These are phyloP conservation scores for Trametes maxima DNA, from an alignment of 768 basidiomycete species.

Conservation along the genomic window DNA sequence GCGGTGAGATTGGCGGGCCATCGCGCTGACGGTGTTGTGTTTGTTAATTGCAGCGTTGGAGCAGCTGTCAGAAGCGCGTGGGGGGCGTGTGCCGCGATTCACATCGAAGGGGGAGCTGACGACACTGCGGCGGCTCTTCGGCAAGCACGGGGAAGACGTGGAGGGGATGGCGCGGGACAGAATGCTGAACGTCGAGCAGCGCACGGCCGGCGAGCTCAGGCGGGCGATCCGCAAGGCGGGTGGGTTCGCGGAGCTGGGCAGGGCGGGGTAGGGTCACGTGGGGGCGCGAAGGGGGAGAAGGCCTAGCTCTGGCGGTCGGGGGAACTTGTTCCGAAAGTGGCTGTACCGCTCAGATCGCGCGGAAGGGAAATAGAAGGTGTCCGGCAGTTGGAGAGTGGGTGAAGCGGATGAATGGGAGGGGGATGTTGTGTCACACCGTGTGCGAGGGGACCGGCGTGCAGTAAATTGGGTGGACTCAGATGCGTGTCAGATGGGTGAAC, in stretches of 20 bases:
- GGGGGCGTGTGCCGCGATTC: slow-evolving; percentile 44
- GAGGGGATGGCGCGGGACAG: slow-evolving; percentile 79
- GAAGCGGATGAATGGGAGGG: slow-evolving; percentile 13
- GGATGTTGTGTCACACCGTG: slow-evolving; percentile 17
- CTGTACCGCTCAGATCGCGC: slow-evolving; percentile 16
- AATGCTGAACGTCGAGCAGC: slow-evolving; percentile 80
- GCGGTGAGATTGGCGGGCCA: slow-evolving; percentile 12
- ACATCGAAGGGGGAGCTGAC: slow-evolving; percentile 68
- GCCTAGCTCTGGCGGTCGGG: slow-evolving; percentile 13
- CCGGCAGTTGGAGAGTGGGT: neutral
- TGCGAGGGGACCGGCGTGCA: slow-evolving; percentile 5
- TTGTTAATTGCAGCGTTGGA: slow-evolving; percentile 57
- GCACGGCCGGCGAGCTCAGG: slow-evolving; percentile 77
- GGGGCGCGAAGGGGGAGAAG: slow-evolving; percentile 11
- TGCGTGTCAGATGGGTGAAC: slow-evolving; percentile 8
- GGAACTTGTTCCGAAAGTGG: slow-evolving; percentile 18
- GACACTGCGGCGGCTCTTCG: slow-evolving; percentile 67
- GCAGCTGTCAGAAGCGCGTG: slow-evolving; percentile 47
- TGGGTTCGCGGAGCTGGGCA: slow-evolving; percentile 37
- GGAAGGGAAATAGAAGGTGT: slow-evolving; percentile 22
- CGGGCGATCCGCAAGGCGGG: slow-evolving; percentile 63
- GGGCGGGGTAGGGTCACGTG: slow-evolving; percentile 1
- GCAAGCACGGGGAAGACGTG: slow-evolving; percentile 71
- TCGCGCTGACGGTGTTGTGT: slow-evolving; percentile 8
- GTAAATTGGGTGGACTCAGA: slow-evolving; percentile 9